A percentile compares a stretch with the other conserved stretches of the same genome.
phyloP scores from a whole-genome alignment of 2,329 filamentous ascomycete genomes.

The Stachybotrys chartarum region DNA sequence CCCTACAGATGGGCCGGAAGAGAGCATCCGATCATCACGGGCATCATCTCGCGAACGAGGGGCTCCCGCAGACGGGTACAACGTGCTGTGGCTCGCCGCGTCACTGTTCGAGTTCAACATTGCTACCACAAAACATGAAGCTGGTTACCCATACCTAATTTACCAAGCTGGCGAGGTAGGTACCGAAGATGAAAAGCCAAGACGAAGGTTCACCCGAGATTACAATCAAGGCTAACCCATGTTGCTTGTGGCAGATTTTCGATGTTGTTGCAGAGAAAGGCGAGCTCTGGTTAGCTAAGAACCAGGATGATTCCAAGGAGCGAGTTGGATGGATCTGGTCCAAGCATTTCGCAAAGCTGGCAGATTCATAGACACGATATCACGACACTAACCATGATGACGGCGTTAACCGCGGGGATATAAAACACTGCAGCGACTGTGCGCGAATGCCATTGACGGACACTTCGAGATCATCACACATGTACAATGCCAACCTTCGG shows the following conservation, averaged over 20 bases:
- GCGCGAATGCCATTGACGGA: not conserved
- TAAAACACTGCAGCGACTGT: not conserved
- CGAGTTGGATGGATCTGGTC: slow-evolving; percentile 98
- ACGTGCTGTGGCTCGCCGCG: slow-evolving; percentile 83
- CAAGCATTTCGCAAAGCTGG: slow-evolving; percentile 80
- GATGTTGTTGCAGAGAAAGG: slow-evolving; percentile 94
- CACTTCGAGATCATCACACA: not conserved
- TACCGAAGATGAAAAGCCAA: slow-evolving; percentile 7
- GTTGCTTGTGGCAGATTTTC: slow-evolving; percentile 51
- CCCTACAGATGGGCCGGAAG: slow-evolving; percentile 59
- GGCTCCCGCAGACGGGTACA: slow-evolving; percentile 50
- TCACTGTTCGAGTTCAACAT: slow-evolving; percentile 98
- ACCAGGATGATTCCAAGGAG: slow-evolving; percentile 79
- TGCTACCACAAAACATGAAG: slow-evolving; percentile 82
- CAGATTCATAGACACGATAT: slow-evolving; percentile 33
- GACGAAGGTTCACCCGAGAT: not conserved
- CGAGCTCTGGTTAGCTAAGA: slow-evolving; percentile 94
- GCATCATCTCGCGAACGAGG: slow-evolving; percentile 53
- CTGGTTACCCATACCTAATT: slow-evolving; percentile 90
- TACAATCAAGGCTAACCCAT: not conserved
- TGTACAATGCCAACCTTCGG: not conserved
- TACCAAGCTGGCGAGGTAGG: slow-evolving; percentile 86
- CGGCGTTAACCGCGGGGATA: not conserved
- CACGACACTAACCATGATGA: slow-evolving; percentile 1
- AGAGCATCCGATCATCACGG: slow-evolving; percentile 45